Evolutionary conservation across 768 basidiomycete species (phyloP).

Genomic region (Tylopilus subfusipes): DNA sequence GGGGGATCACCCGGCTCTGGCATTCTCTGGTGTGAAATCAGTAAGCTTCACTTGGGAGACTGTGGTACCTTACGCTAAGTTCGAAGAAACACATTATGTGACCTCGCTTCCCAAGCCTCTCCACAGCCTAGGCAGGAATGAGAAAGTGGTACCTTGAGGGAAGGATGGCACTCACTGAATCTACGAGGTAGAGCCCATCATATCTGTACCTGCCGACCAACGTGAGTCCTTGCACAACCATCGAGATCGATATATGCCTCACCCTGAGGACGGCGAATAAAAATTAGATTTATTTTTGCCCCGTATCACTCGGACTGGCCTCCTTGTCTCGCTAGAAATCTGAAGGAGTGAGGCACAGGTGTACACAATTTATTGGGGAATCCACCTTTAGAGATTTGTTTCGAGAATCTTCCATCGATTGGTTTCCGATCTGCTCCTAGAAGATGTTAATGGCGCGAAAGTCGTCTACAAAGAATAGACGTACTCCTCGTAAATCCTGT

Average conservation of each 20-base stretch:
- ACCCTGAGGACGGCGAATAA: constrained; percentile 27
- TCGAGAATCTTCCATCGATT: constrained; percentile 19
- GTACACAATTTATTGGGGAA: neutral
- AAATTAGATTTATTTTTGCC: constrained; percentile 19
- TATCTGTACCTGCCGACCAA: constrained; percentile 26
- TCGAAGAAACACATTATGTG: constrained; percentile 30
- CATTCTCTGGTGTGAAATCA: constrained; percentile 20
- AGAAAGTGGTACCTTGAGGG: neutral
- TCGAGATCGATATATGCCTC: neutral
- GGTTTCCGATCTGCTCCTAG: constrained; percentile 23
- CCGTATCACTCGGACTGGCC: constrained; percentile 39
- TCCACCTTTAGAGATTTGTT: constrained; percentile 24
- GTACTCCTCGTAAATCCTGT: constrained; percentile 17
- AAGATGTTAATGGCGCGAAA: neutral
- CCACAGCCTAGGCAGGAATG: constrained; percentile 15
- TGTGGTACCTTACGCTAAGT: constrained; percentile 18
- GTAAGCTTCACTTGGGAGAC: neutral
- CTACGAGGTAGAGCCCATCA: constrained; percentile 31
- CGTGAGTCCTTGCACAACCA: neutral
- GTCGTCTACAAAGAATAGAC: neutral
- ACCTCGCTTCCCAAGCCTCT: constrained; percentile 18
- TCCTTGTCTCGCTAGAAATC: constrained; percentile 28
- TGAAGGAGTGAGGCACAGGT: constrained; percentile 6
- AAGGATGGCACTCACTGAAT: constrained; percentile 13
- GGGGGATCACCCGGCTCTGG: constrained; percentile 16